Conservation (phyloP, 345 rosid genomes). For the Populus nigra region DNA sequence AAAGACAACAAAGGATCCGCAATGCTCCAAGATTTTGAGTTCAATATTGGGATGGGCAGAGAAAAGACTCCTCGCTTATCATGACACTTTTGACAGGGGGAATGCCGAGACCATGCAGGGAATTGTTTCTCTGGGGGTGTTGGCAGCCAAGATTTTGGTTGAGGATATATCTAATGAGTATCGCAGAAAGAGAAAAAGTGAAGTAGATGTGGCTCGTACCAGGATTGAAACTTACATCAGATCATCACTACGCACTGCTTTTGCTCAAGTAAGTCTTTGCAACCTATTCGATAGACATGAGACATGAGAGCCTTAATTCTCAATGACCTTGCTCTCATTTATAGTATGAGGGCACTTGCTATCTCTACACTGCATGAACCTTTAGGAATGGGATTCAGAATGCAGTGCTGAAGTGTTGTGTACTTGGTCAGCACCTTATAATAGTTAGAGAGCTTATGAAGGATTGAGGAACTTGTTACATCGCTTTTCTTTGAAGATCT, state of each 20-base stretch:
- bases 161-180: constrained; percentile 96
- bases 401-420: not conserved
- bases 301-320: not conserved
- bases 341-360: not conserved
- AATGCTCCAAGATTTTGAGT: constrained; percentile 75
- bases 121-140: constrained; percentile 80
- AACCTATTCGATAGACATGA: not conserved
- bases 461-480: not conserved
- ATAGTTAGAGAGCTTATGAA: not conserved
- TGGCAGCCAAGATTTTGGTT: constrained; percentile 82
- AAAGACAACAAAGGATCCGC: constrained; percentile 81
- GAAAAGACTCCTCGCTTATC: constrained; percentile 94
- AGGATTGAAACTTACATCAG: constrained; percentile 95
- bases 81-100: constrained; percentile 75
- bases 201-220: constrained; percentile 75
- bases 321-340: constrained; percentile 2
- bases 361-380: not conserved
- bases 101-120: constrained; percentile 76
- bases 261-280: constrained; percentile 86
- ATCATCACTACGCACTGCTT: constrained; percentile 89
- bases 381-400: not conserved
- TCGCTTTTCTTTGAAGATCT: constrained; percentile 1
- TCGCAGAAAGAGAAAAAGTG: constrained; percentile 79
- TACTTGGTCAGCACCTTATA: not conserved
- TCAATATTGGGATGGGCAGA: constrained; percentile 95